phyloP scores from a whole-genome alignment of 177 flowering plant species.

The Vitis hybrid region DNA sequence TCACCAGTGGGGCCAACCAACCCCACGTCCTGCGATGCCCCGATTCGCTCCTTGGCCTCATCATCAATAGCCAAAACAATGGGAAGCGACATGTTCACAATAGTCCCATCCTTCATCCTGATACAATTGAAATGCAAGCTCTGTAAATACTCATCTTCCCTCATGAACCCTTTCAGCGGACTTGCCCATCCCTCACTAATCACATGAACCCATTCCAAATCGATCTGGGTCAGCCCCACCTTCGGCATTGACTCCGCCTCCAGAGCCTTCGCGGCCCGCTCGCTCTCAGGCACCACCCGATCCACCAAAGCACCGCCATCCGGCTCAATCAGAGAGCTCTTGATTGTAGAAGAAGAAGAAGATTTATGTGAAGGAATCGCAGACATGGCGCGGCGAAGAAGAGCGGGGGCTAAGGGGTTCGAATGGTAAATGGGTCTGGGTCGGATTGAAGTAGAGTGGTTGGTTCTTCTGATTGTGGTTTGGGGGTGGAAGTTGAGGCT shows the following conservation, averaged over 20 bases:
- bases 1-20: slow-evolving; percentile 68
- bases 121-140: slow-evolving; percentile 85
- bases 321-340: slow-evolving; percentile 87
- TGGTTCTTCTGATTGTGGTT: neutral
- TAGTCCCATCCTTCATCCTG: slow-evolving; percentile 55
- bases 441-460: slow-evolving; percentile 14
- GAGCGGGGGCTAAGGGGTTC: slow-evolving; percentile 25
- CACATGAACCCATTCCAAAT: slow-evolving; percentile 94
- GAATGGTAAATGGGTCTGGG: slow-evolving; percentile 38
- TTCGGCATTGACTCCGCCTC: slow-evolving; percentile 69
- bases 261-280: slow-evolving; percentile 38
- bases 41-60: slow-evolving; percentile 62
- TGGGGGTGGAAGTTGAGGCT: slow-evolving; percentile 11
- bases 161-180: slow-evolving; percentile 93
- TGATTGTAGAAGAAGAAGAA: slow-evolving; percentile 26
- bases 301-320: slow-evolving; percentile 87
- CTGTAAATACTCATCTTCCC: slow-evolving; percentile 92
- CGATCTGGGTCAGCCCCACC: slow-evolving; percentile 60
- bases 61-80: slow-evolving; percentile 90
- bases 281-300: slow-evolving; percentile 70
- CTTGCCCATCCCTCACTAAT: slow-evolving; percentile 98
- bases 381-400: slow-evolving; percentile 21
- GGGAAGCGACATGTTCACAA: slow-evolving; percentile 97
- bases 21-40: slow-evolving; percentile 51
- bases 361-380: neutral